A percentile compares a stretch with the other conserved stretches of the same genome.
Evolutionary conservation across 495 filamentous ascomycete species (phyloP).

Genomic region (Hypoxylon subgilvum): DNA sequence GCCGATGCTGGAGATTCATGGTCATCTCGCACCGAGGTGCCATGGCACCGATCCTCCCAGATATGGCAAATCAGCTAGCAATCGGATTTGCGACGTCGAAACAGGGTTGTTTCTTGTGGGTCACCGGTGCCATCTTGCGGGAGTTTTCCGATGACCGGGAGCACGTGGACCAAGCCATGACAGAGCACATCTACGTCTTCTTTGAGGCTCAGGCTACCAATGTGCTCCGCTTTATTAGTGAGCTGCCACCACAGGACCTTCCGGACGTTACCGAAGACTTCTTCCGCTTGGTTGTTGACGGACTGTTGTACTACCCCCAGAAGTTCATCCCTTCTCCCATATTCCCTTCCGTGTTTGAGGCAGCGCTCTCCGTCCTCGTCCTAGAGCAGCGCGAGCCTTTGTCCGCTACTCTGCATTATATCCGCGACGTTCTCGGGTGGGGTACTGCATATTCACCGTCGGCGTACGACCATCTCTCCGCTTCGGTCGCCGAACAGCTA

Average conservation of each 20-base stretch:
- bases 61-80: slow-evolving; percentile 84
- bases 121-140: slow-evolving; percentile 89
- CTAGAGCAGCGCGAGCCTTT: slow-evolving; percentile 90
- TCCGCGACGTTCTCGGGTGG: slow-evolving; percentile 91
- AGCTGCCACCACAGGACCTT: slow-evolving; percentile 81
- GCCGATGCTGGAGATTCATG: slow-evolving; percentile 94
- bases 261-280: slow-evolving; percentile 99
- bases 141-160: slow-evolving; percentile 92
- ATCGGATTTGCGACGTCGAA: slow-evolving; percentile 81
- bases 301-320: slow-evolving; percentile 87
- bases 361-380: slow-evolving; percentile 80
- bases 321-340: slow-evolving; percentile 78
- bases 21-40: slow-evolving; percentile 91
- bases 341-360: slow-evolving; percentile 81
- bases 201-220: slow-evolving; percentile 88
- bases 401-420: slow-evolving; percentile 88
- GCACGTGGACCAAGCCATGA: slow-evolving; percentile 79
- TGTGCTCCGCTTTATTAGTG: slow-evolving; percentile 87
- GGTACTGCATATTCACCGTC: slow-evolving; percentile 73
- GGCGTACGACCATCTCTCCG: slow-evolving; percentile 68
- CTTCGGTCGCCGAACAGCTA: slow-evolving; percentile 60
- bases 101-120: slow-evolving; percentile 98
- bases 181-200: slow-evolving; percentile 88
- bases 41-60: slow-evolving; percentile 81
- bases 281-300: slow-evolving; percentile 89